Evolutionary conservation across 306 rosid genomes (phyloP).

Genomic region (Datisca glomerata): DNA sequence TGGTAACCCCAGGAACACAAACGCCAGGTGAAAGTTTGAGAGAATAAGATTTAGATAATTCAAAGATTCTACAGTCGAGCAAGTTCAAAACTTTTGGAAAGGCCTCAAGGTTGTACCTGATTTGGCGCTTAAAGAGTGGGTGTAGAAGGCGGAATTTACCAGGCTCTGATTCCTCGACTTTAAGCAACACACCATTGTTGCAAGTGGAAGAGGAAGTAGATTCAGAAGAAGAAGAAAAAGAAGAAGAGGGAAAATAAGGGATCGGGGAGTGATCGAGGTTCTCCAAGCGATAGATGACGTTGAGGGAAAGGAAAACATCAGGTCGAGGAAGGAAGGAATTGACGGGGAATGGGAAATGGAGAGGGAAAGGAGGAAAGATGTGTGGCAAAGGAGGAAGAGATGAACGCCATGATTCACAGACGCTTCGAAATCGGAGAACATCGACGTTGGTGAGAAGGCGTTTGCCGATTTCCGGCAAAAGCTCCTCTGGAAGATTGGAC

Average conservation of each 20-base stretch:
- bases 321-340: neutral
- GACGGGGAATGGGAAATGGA: conserved; percentile 4
- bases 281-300: conserved; percentile 8
- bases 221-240: neutral
- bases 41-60: conserved; percentile 11
- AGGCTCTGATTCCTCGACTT: conserved; percentile 15
- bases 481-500: conserved; percentile 23
- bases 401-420: conserved; percentile 30
- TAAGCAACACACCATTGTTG: conserved; percentile 13
- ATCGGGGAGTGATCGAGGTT: neutral
- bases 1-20: conserved; percentile 14
- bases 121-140: conserved; percentile 9
- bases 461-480: conserved; percentile 18
- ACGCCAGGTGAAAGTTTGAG: neutral
- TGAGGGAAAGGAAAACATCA: conserved; percentile 13
- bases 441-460: conserved; percentile 15
- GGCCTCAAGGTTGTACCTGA: neutral
- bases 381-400: conserved; percentile 6
- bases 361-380: conserved; percentile 8
- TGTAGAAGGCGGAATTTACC: conserved; percentile 15
- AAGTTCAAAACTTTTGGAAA: conserved; percentile 4
- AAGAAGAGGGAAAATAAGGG: conserved; percentile 3
- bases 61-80: conserved; percentile 10
- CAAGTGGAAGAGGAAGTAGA: neutral
- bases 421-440: conserved; percentile 28